phyloP scores from a whole-genome alignment of 805 yeast genomes.

The Lachancea kluyveri region DNA sequence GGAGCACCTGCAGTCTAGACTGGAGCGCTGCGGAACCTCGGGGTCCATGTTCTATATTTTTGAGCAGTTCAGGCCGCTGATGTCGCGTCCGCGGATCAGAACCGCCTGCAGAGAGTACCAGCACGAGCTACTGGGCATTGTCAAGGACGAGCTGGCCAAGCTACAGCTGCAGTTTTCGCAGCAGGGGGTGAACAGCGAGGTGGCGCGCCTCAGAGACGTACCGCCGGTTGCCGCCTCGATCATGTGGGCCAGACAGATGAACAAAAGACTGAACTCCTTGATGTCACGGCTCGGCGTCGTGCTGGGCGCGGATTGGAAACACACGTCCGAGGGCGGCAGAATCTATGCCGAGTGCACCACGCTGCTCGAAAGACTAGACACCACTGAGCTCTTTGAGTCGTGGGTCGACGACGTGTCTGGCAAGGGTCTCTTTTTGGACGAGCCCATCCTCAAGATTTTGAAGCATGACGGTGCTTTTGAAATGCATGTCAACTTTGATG shows the following conservation, averaged over 20 bases:
- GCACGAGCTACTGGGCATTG: constrained; percentile 40
- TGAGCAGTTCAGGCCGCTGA: constrained; percentile 41
- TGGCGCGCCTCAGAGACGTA: constrained; percentile 39
- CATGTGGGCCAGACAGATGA: constrained; percentile 49
- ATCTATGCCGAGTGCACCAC: constrained; percentile 44
- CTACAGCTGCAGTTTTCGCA: constrained; percentile 37
- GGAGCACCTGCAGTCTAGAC: constrained; percentile 31
- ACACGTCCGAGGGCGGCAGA: constrained; percentile 60
- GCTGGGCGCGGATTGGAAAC: constrained; percentile 56
- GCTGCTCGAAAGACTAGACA: constrained; percentile 42
- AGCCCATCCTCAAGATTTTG: constrained; percentile 36
- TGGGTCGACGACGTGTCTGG: constrained; percentile 42
- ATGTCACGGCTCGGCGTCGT: constrained; percentile 41
- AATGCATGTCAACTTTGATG: constrained; percentile 48
- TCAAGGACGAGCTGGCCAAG: constrained; percentile 40
- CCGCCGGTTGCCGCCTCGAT: constrained; percentile 43
- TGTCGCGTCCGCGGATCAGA: constrained; percentile 48
- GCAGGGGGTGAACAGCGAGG: constrained; percentile 31
- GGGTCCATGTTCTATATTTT: constrained; percentile 48
- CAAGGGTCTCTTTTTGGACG: constrained; percentile 19
- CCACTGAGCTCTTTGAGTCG: constrained; percentile 33
- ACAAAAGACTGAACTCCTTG: constrained; percentile 37
- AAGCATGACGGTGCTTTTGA: constrained; percentile 24
- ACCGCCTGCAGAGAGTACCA: constrained; percentile 59
- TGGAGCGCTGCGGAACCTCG: constrained; percentile 34